A percentile compares a stretch with the other conserved stretches of the same genome.
phyloP scores from a whole-genome alignment of 1,284 basidiomycete species.

The Abortiporus biennis region DNA sequence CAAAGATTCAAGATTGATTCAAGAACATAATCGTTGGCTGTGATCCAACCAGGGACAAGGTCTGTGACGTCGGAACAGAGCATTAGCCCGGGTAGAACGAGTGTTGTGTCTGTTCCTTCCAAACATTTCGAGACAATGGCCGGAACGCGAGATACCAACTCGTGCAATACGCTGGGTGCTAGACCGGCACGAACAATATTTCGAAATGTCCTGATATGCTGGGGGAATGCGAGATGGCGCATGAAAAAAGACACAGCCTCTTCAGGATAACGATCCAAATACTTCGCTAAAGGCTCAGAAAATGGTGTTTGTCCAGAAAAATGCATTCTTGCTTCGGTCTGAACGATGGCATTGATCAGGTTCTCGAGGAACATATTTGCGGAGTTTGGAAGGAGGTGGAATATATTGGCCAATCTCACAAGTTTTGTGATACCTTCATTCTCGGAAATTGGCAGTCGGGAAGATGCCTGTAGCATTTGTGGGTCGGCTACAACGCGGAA shows the following conservation, averaged over 20 bases:
- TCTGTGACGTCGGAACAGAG: constrained; percentile 75
- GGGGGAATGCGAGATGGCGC: constrained; percentile 67
- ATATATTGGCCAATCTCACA: constrained; percentile 93
- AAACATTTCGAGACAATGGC: constrained; percentile 58
- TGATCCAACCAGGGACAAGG: constrained; percentile 69
- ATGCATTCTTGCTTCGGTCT: constrained; percentile 88
- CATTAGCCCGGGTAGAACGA: constrained; percentile 65
- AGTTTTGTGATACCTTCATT: constrained; percentile 93
- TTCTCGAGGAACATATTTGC: constrained; percentile 91
- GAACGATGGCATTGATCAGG: constrained; percentile 85
- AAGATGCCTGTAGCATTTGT: constrained; percentile 76
- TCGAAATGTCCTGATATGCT: constrained; percentile 75
- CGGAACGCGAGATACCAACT: constrained; percentile 63
- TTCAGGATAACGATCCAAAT: constrained; percentile 84
- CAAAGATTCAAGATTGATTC: constrained; percentile 71
- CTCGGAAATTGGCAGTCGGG: constrained; percentile 75
- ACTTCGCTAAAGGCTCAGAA: constrained; percentile 89
- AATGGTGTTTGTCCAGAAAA: constrained; percentile 91
- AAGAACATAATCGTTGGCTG: constrained; percentile 58
- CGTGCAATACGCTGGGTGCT: constrained; percentile 72
- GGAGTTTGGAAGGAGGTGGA: constrained; percentile 90
- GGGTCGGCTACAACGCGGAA: constrained; percentile 87
- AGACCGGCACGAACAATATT: constrained; percentile 76
- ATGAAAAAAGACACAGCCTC: constrained; percentile 88
- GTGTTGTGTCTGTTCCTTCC: constrained; percentile 44